Conservation (phyloP, 306 rosid species). For the Erythrophleum fordii region DNA sequence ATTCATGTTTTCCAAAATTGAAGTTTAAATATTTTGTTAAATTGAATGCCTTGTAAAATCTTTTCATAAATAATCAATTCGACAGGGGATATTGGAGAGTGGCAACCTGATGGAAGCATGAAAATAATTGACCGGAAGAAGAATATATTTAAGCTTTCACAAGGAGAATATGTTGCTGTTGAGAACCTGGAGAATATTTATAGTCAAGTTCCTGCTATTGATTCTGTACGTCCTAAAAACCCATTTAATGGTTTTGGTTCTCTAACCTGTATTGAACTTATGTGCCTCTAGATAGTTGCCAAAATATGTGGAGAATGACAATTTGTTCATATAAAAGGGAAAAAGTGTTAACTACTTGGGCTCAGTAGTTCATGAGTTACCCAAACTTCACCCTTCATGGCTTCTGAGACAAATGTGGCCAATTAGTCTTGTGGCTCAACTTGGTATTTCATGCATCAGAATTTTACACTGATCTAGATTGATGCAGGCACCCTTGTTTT, state of each 20-base stretch:
- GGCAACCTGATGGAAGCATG: slow-evolving; percentile 90
- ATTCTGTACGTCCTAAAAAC: slow-evolving; percentile 56
- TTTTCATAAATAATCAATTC: slow-evolving; percentile 37
- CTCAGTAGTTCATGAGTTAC: background rate
- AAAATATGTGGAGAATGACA: background rate
- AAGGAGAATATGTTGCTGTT: slow-evolving; percentile 97
- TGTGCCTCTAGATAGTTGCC: background rate
- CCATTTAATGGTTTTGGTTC: slow-evolving; percentile 10
- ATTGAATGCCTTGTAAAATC: slow-evolving; percentile 3
- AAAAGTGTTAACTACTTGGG: background rate
- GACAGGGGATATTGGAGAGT: slow-evolving; percentile 94
- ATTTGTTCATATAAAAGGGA: background rate
- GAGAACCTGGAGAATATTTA: slow-evolving; percentile 87
- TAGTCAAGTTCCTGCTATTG: slow-evolving; percentile 62
- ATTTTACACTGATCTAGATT: background rate
- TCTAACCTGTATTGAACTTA: background rate
- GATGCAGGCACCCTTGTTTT: background rate
- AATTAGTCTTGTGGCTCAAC: background rate
- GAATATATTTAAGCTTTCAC: slow-evolving; percentile 98
- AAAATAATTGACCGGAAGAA: slow-evolving; percentile 89
- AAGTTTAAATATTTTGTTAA: background rate
- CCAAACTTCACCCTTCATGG: background rate
- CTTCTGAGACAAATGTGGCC: background rate
- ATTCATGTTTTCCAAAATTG: slow-evolving; percentile 18
- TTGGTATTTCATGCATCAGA: background rate